phyloP scores from a whole-genome alignment of 139 green algal species.

The Auxenochlorella pyrenoidosa region DNA sequence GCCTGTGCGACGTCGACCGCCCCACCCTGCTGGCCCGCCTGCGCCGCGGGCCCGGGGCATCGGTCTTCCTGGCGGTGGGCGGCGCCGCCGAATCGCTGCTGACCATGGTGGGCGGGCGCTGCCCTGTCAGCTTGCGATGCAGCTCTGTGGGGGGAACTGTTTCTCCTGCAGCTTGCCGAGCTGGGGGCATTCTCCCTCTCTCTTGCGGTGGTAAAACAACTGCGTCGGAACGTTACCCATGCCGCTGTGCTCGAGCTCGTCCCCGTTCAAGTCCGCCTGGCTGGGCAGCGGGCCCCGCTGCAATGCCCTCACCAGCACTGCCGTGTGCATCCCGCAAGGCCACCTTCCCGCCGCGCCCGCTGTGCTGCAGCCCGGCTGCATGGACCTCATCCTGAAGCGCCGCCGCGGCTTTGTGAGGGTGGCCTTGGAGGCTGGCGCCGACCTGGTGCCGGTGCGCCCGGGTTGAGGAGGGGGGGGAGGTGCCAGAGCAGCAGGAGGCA shows the following conservation, averaged over 20 bases:
- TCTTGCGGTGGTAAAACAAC: too few species aligned
- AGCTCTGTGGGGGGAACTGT: too few species aligned
- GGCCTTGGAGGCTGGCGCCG: slow-evolving; percentile 18
- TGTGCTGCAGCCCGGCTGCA: neutral
- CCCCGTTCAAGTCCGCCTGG: too few species aligned
- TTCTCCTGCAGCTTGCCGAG: too few species aligned
- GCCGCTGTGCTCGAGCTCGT: too few species aligned
- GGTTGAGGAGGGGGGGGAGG: too few species aligned
- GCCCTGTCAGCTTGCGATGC: too few species aligned
- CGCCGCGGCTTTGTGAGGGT: slow-evolving; percentile 26
- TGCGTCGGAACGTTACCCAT: too few species aligned
- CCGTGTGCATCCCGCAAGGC: too few species aligned
- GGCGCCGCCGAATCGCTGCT: slow-evolving; percentile 27
- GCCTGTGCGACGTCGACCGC: slow-evolving; percentile 28
- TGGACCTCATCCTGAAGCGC: slow-evolving; percentile 23
- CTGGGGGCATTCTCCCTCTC: too few species aligned
- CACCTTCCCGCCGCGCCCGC: neutral
- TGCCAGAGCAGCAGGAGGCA: too few species aligned
- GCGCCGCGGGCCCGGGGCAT: neutral
- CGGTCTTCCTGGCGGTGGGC: slow-evolving; percentile 21
- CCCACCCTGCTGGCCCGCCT: slow-evolving; percentile 26
- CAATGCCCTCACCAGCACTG: too few species aligned
- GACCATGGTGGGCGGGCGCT: neutral
- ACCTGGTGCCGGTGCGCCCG: slow-evolving; percentile 23
- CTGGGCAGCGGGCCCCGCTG: neutral